phyloP scores from a whole-genome alignment of 768 basidiomycete species.

The Leccinum ochraceum region DNA sequence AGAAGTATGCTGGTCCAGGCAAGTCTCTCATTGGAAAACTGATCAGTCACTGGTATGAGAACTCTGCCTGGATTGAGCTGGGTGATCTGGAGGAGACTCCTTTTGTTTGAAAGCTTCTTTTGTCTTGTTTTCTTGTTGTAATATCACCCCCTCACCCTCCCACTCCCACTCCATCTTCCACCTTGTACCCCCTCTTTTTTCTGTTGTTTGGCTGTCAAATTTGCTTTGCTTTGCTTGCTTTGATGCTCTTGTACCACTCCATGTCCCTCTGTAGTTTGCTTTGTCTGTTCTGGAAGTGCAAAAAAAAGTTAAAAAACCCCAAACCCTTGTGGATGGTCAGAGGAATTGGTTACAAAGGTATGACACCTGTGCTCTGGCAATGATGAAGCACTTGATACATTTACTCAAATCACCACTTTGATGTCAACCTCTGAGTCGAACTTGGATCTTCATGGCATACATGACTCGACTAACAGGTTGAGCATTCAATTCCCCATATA shows the following conservation, averaged over 20 bases:
- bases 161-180: background rate
- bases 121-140: background rate
- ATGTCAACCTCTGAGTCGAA: no score
- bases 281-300: conserved; percentile 14
- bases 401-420: background rate
- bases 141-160: background rate
- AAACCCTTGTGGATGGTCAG: background rate
- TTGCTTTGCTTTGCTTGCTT: background rate
- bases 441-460: background rate
- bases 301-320: conserved; percentile 10
- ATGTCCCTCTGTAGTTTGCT: conserved; percentile 2
- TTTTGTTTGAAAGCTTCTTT: conserved; percentile 17
- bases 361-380: background rate
- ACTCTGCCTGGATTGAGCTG: conserved; percentile 38
- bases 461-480: background rate
- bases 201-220: background rate
- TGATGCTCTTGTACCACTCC: background rate
- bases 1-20: conserved; percentile 49
- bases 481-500: conserved; percentile 16
- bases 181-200: background rate
- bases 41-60: conserved; percentile 31
- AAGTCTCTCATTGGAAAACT: conserved; percentile 46
- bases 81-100: conserved; percentile 28
- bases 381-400: background rate
- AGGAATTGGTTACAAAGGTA: no score